Evolutionary conservation across 805 yeast genomes (phyloP).

Genomic region (Candida montana): DNA sequence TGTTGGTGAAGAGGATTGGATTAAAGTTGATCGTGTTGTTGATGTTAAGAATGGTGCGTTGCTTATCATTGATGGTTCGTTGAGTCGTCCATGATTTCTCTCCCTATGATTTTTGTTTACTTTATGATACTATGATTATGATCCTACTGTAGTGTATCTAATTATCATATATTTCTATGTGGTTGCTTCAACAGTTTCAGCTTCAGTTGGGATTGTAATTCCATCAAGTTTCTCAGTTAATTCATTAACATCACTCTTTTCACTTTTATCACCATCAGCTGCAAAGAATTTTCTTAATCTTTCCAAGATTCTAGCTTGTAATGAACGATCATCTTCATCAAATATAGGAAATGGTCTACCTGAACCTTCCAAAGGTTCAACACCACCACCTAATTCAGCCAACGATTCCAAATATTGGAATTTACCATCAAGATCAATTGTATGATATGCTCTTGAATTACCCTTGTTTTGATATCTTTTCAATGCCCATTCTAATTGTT

Average conservation of each 20-base stretch:
- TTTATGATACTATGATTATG: neutral
- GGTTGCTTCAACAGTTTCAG: too few species aligned
- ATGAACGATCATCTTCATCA: conserved; percentile 25
- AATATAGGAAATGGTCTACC: conserved; percentile 24
- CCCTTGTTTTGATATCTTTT: conserved; percentile 27
- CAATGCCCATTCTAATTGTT: conserved; percentile 28
- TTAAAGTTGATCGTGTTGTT: conserved; percentile 30
- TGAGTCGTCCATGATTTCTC: conserved; percentile 7
- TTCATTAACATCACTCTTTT: neutral
- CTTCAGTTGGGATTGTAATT: neutral
- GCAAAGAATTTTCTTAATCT: conserved; percentile 17
- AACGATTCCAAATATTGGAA: conserved; percentile 22
- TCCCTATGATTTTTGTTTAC: neutral
- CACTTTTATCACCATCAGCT: conserved; percentile 5
- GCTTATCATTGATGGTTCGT: conserved; percentile 31
- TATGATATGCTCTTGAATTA: conserved; percentile 25
- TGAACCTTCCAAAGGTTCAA: conserved; percentile 9
- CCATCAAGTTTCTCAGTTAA: neutral
- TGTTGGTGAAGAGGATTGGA: conserved; percentile 29
- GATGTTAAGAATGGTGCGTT: conserved; percentile 42
- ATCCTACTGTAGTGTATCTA: neutral
- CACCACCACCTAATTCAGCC: conserved; percentile 25
- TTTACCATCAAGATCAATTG: conserved; percentile 30
- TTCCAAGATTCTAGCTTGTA: conserved; percentile 6
- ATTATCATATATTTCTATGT: too few species aligned